Conservation (phyloP, 2,329 filamentous ascomycete species). For the Hirsutella rhossiliensis region DNA sequence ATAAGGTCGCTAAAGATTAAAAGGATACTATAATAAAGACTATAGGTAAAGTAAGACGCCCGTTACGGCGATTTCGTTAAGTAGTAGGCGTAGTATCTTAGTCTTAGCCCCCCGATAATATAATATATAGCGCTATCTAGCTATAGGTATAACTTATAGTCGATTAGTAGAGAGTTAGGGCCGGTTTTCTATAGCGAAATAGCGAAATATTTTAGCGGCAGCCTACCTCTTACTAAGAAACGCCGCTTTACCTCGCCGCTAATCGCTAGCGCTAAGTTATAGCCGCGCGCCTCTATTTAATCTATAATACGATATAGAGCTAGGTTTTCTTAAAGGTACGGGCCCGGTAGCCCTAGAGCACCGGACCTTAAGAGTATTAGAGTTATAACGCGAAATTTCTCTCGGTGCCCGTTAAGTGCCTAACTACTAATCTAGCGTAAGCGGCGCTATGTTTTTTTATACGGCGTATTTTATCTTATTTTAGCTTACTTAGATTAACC, state of each 20-base stretch:
- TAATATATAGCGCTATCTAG: too few species aligned
- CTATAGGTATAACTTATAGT: constrained; percentile 1
- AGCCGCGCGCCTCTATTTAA: background rate
- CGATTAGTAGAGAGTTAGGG: background rate
- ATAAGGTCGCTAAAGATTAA: background rate
- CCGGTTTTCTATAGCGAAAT: background rate
- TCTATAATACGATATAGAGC: background rate
- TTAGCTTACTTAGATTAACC: too few species aligned
- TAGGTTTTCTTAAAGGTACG: constrained; percentile 1
- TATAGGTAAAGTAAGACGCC: background rate
- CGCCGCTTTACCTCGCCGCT: background rate
- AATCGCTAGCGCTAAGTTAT: constrained; percentile 1
- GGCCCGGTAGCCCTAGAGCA: background rate
- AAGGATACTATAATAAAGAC: background rate
- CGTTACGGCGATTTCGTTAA: background rate
- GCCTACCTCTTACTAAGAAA: background rate
- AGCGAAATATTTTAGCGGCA: background rate
- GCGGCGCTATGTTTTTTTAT: too few species aligned
- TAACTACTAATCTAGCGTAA: background rate
- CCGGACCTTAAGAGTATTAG: background rate
- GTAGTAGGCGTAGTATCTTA: background rate
- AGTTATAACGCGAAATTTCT: too few species aligned
- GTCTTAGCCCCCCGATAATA: background rate
- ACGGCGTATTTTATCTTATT: too few species aligned
- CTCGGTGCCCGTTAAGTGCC: too few species aligned